Percentiles rank a stretch among this genome's conserved stretches.
Conservation (phyloP, 345 rosid species). For the Rubroshorea leprosula region DNA sequence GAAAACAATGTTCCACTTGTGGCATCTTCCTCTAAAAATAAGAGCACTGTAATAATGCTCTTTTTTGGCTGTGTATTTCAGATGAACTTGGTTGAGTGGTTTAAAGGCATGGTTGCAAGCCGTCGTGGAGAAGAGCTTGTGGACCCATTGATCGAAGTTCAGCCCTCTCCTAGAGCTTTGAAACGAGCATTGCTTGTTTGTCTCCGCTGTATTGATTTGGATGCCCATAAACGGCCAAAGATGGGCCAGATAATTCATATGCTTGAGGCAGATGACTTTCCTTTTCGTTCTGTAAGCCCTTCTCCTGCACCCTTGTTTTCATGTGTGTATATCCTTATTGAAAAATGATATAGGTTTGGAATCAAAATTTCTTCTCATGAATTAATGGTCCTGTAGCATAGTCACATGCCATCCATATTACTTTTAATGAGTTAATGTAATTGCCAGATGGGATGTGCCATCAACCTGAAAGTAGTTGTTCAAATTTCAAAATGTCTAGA, state of each 20-base stretch:
- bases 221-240: constrained; percentile 76
- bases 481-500: too few species aligned
- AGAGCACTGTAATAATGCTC: neutral
- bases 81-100: constrained; percentile 98
- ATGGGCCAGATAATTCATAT: constrained; percentile 97
- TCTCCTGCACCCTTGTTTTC: neutral
- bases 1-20: constrained; percentile 2
- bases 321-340: neutral
- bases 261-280: constrained; percentile 95
- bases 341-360: too few species aligned
- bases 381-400: too few species aligned
- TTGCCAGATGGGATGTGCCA: too few species aligned
- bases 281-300: constrained; percentile 72
- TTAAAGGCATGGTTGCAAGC: constrained; percentile 89
- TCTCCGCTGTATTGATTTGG: constrained; percentile 90
- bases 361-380: too few species aligned
- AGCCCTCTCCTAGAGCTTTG: constrained; percentile 61
- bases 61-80: constrained; percentile 24
- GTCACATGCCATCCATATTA: too few species aligned
- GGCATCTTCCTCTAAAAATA: neutral
- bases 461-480: too few species aligned
- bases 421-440: too few species aligned
- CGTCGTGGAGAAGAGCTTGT: constrained; percentile 77
- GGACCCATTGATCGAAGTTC: constrained; percentile 65
- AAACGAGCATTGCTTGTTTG: constrained; percentile 78